Conservation (phyloP, 805 yeast species). For the Suhomyces tanzawaensis region DNA sequence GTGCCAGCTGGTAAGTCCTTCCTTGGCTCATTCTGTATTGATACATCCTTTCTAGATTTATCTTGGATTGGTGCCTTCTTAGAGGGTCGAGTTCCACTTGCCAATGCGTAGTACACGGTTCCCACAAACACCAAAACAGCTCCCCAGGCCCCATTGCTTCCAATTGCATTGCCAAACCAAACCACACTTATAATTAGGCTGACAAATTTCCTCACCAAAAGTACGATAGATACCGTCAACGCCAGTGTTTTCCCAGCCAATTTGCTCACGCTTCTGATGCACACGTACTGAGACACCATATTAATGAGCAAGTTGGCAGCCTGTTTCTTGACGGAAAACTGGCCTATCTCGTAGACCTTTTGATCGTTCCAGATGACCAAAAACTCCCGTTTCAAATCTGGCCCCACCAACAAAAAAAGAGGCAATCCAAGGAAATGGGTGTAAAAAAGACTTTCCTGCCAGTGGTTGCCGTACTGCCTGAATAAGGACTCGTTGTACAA, state of each 20-base stretch:
- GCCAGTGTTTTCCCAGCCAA: slow-evolving; percentile 60
- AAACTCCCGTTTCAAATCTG: slow-evolving; percentile 16
- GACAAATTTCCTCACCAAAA: slow-evolving; percentile 59
- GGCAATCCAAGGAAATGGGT: slow-evolving; percentile 57
- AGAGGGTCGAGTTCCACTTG: no score
- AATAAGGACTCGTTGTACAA: slow-evolving; percentile 54
- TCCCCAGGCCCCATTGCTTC: slow-evolving; percentile 43
- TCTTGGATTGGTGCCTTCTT: no score
- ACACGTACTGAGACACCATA: slow-evolving; percentile 33
- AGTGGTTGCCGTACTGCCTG: slow-evolving; percentile 50
- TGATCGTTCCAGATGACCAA: slow-evolving; percentile 7
- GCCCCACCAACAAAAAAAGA: slow-evolving; percentile 40
- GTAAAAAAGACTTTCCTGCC: slow-evolving; percentile 67
- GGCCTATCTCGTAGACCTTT: not conserved
- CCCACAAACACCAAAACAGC: slow-evolving; percentile 40
- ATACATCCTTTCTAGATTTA: no score
- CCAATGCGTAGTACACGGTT: slow-evolving; percentile 3
- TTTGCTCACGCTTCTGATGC: slow-evolving; percentile 67
- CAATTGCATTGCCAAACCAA: slow-evolving; percentile 48
- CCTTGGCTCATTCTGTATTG: no score
- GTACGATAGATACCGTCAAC: slow-evolving; percentile 58
- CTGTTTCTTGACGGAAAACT: slow-evolving; percentile 8
- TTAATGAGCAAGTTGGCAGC: slow-evolving; percentile 15
- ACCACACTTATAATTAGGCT: slow-evolving; percentile 56
- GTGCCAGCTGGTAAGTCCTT: no score